phyloP scores from a whole-genome alignment of 164 flowering plant species.

The Chloranthus sessilifolius region DNA sequence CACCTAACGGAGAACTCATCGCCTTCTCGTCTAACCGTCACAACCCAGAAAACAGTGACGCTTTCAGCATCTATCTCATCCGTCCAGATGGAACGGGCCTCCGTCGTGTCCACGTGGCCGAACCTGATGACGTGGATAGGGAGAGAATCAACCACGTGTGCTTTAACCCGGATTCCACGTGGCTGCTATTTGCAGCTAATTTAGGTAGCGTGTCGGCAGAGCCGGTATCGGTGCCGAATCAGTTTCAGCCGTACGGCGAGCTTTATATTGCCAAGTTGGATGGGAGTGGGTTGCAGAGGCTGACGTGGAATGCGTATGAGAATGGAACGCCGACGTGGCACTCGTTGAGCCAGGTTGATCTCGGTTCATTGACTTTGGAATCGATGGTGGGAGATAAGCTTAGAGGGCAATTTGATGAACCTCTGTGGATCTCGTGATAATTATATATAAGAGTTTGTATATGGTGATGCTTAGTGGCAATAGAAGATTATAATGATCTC shows the following conservation, averaged over 20 bases:
- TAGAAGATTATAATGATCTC: too few relatives aligned
- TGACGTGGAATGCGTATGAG: conserved; percentile 82
- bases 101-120: conserved; percentile 52
- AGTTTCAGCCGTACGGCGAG: conserved; percentile 92
- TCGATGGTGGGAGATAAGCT: conserved; percentile 50
- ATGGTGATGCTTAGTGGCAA: too few relatives aligned
- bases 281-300: conserved; percentile 65
- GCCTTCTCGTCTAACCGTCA: conserved; percentile 85
- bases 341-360: too few relatives aligned
- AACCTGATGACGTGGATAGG: conserved; percentile 38
- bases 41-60: conserved; percentile 35
- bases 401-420: conserved; percentile 54
- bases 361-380: too few relatives aligned
- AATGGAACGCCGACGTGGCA: conserved; percentile 90
- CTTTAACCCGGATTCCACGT: conserved; percentile 61
- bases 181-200: conserved; percentile 73
- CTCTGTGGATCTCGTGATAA: conserved; percentile 55
- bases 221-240: conserved; percentile 79
- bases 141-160: conserved; percentile 87
- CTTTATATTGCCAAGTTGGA: conserved; percentile 54
- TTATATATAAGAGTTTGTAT: too few relatives aligned
- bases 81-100: conserved; percentile 25
- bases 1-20: conserved; percentile 69
- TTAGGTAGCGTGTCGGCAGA: conserved; percentile 71
- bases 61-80: conserved; percentile 36